A percentile compares a stretch with the other conserved stretches of the same genome.
Evolutionary conservation across 768 basidiomycete species (phyloP).

Genomic region (Pisolithus orientalis): DNA sequence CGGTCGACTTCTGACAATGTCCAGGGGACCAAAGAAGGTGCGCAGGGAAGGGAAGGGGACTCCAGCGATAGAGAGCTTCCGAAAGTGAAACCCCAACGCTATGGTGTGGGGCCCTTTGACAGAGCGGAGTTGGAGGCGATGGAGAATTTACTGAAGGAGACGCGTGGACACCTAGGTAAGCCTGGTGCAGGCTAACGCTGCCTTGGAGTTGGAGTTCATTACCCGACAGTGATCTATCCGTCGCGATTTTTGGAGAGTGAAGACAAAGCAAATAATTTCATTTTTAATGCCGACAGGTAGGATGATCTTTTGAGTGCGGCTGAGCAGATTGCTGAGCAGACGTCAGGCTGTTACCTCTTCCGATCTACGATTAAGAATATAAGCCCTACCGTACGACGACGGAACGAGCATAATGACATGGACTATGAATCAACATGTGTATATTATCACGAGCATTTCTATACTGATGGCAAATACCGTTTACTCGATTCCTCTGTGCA

Average conservation of each 20-base stretch:
- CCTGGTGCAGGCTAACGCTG: not conserved
- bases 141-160: conserved; percentile 71
- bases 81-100: conserved; percentile 30
- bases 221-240: conserved; percentile 67
- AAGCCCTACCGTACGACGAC: not conserved
- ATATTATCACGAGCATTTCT: not conserved
- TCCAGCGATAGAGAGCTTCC: conserved; percentile 29
- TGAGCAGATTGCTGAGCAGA: conserved; percentile 5
- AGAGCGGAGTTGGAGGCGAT: conserved; percentile 84
- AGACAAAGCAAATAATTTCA: conserved; percentile 85
- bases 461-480: no score
- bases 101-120: conserved; percentile 66
- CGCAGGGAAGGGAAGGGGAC: conserved; percentile 12
- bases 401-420: not conserved
- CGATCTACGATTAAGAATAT: conserved; percentile 54
- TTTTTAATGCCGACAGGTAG: conserved; percentile 84
- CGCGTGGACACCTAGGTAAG: conserved; percentile 85
- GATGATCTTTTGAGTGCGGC: conserved; percentile 9
- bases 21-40: conserved; percentile 12
- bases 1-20: conserved; percentile 5
- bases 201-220: not conserved
- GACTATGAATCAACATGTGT: not conserved
- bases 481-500: no score
- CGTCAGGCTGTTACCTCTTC: conserved; percentile 56
- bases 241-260: conserved; percentile 90